Conservation (phyloP, 495 filamentous ascomycete genomes). For the Arthonia radiata region DNA sequence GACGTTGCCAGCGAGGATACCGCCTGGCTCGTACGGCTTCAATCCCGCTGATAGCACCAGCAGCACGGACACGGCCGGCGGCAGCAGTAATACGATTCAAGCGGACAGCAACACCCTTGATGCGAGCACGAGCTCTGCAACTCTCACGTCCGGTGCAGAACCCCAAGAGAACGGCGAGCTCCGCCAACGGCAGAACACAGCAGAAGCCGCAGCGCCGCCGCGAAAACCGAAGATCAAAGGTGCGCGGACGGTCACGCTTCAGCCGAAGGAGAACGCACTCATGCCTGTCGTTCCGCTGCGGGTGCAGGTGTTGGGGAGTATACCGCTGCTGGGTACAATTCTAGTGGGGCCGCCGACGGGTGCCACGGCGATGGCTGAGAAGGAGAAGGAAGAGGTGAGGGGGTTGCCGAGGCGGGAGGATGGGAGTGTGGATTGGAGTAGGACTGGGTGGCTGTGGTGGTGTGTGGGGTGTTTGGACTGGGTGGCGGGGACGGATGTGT, state of each 20-base stretch:
- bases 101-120: not conserved
- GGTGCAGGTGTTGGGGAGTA: constrained; percentile 7
- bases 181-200: no score
- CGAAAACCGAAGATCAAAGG: constrained; percentile 6
- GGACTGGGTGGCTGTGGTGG: constrained; percentile 56
- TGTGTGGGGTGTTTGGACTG: constrained; percentile 12
- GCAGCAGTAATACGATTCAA: not conserved
- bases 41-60: constrained; percentile 14
- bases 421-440: constrained; percentile 54
- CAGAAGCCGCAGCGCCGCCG: not conserved
- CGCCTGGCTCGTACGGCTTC: constrained; percentile 16
- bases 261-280: constrained; percentile 13
- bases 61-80: constrained; percentile 5
- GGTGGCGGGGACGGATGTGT: constrained; percentile 14
- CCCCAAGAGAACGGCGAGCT: no score
- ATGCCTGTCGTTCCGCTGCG: constrained; percentile 12
- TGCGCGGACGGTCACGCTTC: constrained; percentile 9
- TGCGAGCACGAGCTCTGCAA: not conserved
- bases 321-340: constrained; percentile 10
- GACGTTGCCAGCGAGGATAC: constrained; percentile 6
- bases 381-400: constrained; percentile 55
- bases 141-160: no score
- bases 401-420: constrained; percentile 50
- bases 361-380: constrained; percentile 47
- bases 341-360: constrained; percentile 23